Evolutionary conservation across 2,329 filamentous ascomycete genomes (phyloP).

Genomic region (Colletotrichum eremochloae): DNA sequence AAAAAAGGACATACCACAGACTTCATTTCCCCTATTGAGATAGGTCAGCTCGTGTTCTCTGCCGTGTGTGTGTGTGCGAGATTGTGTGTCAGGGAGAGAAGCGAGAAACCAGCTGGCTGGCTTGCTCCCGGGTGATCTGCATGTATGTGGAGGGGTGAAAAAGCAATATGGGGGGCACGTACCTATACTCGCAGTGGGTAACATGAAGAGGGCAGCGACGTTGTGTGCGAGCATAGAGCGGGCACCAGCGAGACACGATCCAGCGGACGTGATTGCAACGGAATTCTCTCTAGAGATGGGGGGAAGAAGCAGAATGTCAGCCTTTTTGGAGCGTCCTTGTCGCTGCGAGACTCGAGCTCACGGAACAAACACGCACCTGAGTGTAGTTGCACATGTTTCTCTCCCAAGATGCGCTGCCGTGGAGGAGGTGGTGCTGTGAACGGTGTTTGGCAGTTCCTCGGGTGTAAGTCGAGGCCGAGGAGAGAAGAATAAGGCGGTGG

Average conservation of each 20-base stretch:
- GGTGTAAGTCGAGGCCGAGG: slow-evolving; percentile 16
- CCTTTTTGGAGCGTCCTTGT: background rate
- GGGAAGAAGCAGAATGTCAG: slow-evolving; percentile 31
- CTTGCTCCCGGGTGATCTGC: slow-evolving; percentile 12
- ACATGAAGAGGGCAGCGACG: slow-evolving; percentile 58
- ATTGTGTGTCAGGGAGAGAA: background rate
- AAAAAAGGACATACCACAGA: slow-evolving; percentile 57
- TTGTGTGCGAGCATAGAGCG: slow-evolving; percentile 60
- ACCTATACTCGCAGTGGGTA: slow-evolving; percentile 62
- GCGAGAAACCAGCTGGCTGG: slow-evolving; percentile 4
- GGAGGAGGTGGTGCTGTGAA: background rate
- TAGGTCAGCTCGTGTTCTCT: slow-evolving; percentile 28
- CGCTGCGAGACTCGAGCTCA: background rate
- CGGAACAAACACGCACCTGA: slow-evolving; percentile 52
- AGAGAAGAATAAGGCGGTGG: background rate
- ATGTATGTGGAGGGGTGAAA: background rate
- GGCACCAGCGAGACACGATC: slow-evolving; percentile 59
- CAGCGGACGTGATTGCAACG: slow-evolving; percentile 66
- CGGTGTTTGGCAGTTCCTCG: background rate
- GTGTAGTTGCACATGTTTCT: slow-evolving; percentile 64
- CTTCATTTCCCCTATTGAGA: slow-evolving; percentile 56
- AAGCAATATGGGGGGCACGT: slow-evolving; percentile 8
- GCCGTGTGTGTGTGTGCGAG: background rate
- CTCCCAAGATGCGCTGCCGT: background rate
- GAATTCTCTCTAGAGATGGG: slow-evolving; percentile 59